phyloP scores from a whole-genome alignment of 1,284 basidiomycete genomes.

The Meira nashicola region DNA sequence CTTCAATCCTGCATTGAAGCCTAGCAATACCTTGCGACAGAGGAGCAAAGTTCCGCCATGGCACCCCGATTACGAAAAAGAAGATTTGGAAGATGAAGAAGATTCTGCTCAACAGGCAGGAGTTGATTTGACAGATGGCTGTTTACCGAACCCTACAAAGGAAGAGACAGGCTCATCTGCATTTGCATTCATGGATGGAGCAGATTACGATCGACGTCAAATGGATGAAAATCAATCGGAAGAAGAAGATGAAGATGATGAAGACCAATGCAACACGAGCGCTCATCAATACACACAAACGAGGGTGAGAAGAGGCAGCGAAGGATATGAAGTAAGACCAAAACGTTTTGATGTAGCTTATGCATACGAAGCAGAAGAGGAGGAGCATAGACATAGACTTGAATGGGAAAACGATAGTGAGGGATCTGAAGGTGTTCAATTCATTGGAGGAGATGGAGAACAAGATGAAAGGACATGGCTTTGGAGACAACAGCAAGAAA shows the following conservation, averaged over 20 bases:
- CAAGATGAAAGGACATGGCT: not conserved
- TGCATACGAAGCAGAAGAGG: not conserved
- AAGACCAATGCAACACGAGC: not conserved
- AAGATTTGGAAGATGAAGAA: not conserved
- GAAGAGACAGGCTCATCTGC: not conserved
- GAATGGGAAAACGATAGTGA: not conserved
- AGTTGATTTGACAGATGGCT: not conserved
- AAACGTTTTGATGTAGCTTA: slow-evolving; percentile 18
- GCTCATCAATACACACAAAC: not conserved
- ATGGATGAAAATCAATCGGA: not conserved
- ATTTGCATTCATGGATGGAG: too few species aligned
- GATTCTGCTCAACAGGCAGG: slow-evolving; percentile 3
- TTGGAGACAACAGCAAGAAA: not conserved
- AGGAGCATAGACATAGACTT: not conserved
- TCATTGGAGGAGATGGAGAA: slow-evolving; percentile 2
- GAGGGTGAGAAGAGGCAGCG: slow-evolving; percentile 25
- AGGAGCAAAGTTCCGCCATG: slow-evolving; percentile 3
- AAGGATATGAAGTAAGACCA: slow-evolving; percentile 25
- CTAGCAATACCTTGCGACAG: slow-evolving; percentile 1
- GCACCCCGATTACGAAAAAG: slow-evolving; percentile 5
- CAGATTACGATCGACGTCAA: not conserved
- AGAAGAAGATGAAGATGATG: not conserved
- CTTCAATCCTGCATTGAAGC: slow-evolving; percentile 29
- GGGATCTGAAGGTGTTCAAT: slow-evolving; percentile 1
- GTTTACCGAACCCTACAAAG: not conserved